phyloP scores from a whole-genome alignment of 495 filamentous ascomycete genomes.

The Aspergillus wentii region DNA sequence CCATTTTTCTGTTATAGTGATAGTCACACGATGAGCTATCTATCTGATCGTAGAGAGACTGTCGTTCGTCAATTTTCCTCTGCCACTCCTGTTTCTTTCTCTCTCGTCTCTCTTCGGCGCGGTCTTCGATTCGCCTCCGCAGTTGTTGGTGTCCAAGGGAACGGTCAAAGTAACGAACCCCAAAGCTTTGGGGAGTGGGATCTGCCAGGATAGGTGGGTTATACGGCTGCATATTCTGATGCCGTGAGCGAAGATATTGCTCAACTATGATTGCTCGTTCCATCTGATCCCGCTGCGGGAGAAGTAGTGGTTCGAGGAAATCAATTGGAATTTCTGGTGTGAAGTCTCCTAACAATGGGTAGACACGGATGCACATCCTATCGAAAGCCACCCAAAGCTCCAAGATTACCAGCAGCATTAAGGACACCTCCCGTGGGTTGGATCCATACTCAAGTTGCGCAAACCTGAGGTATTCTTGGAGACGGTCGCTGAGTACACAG shows the following conservation, averaged over 20 bases:
- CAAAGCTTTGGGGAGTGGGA: too few relatives aligned
- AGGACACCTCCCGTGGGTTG: constrained; percentile 45
- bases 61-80: constrained; percentile 30
- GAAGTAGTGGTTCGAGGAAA: constrained; percentile 41
- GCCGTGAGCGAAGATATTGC: constrained; percentile 34
- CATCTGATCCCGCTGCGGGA: constrained; percentile 45
- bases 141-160: constrained; percentile 41
- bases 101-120: constrained; percentile 16
- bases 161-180: constrained; percentile 47
- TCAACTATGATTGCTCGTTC: constrained; percentile 41
- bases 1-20: constrained; percentile 25
- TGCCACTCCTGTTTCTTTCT: constrained; percentile 35
- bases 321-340: constrained; percentile 36
- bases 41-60: constrained; percentile 6
- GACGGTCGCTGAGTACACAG: constrained; percentile 13
- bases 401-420: constrained; percentile 51
- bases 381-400: constrained; percentile 60
- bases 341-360: constrained; percentile 44
- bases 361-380: constrained; percentile 32
- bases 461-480: constrained; percentile 23
- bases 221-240: too few relatives aligned
- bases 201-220: too few relatives aligned
- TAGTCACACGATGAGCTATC: constrained; percentile 12
- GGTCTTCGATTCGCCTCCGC: constrained; percentile 27
- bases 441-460: constrained; percentile 28